Percentiles rank a stretch among this genome's conserved stretches.
These are phyloP conservation scores for Geosiphon pyriformis DNA, from an alignment of 192 early-diverging fungal genomes.

Conservation along the genomic window DNA sequence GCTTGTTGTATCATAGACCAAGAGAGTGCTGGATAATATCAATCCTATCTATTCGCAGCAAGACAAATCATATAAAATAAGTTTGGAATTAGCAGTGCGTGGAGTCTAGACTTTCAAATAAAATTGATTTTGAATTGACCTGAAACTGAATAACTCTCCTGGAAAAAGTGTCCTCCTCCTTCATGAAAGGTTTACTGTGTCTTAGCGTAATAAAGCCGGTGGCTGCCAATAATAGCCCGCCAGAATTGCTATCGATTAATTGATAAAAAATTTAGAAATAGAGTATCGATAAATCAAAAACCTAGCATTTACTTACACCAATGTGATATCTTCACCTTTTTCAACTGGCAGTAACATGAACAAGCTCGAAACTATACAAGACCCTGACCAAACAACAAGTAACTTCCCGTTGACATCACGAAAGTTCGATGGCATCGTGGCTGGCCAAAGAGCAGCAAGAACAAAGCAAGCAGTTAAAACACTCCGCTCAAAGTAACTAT, in stretches of 20 bases:
- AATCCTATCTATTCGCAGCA: conserved; percentile 45
- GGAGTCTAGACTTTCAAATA: no score
- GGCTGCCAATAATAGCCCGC: conserved; percentile 35
- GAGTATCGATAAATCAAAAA: not conserved
- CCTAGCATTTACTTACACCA: conserved; percentile 49
- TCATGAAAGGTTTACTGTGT: not conserved
- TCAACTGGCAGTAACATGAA: conserved; percentile 91
- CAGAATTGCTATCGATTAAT: conserved; percentile 29
- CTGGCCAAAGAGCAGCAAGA: conserved; percentile 63
- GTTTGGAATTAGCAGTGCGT: not conserved
- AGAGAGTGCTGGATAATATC: conserved; percentile 48
- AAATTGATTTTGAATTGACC: not conserved
- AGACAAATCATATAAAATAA: no score
- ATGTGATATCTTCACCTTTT: conserved; percentile 61
- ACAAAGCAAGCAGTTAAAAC: conserved; percentile 60
- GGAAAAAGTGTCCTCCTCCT: not conserved
- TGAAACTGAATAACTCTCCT: not conserved
- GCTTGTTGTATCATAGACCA: conserved; percentile 58
- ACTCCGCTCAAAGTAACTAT: conserved; percentile 78
- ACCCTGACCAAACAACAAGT: conserved; percentile 58
- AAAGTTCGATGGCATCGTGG: conserved; percentile 48
- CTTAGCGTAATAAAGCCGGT: conserved; percentile 25
- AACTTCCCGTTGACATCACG: conserved; percentile 40
- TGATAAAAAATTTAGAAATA: not conserved
- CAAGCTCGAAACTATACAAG: conserved; percentile 67